Conservation (phyloP, 202 grass and related monocot species). For the Digitaria exilis region DNA sequence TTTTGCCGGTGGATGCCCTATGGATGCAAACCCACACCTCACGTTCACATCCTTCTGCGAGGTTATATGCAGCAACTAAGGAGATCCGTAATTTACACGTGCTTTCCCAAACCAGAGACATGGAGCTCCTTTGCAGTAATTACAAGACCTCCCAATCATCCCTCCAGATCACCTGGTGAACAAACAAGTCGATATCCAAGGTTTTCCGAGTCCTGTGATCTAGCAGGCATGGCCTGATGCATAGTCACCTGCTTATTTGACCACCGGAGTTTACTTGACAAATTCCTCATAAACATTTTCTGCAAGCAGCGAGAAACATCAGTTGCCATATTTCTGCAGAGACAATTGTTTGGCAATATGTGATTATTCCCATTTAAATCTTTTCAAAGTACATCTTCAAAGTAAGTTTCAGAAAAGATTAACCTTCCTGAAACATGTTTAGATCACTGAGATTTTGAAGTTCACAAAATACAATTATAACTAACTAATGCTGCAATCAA, state of each 20-base stretch:
- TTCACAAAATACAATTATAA: no score
- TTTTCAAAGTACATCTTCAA: not conserved
- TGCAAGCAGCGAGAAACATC: slow-evolving; percentile 34
- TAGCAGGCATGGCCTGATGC: not conserved
- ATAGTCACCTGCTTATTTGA: slow-evolving; percentile 32
- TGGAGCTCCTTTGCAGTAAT: not conserved
- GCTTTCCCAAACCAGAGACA: not conserved
- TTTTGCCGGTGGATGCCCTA: slow-evolving; percentile 22
- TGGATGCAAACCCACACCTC: slow-evolving; percentile 20
- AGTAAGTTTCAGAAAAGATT: slow-evolving; percentile 26
- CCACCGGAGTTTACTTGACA: slow-evolving; percentile 42
- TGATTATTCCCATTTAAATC: not conserved
- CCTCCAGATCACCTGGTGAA: slow-evolving; percentile 29
- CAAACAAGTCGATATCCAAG: slow-evolving; percentile 1
- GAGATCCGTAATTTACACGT: not conserved
- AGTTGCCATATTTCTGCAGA: slow-evolving; percentile 1
- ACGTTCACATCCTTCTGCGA: not conserved
- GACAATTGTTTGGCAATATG: not conserved
- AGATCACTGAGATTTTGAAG: no score
- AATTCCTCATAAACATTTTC: slow-evolving; percentile 40
- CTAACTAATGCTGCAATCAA: no score
- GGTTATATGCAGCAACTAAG: not conserved
- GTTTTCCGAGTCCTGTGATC: slow-evolving; percentile 18
- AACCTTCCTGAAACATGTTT: not conserved
- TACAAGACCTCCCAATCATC: slow-evolving; percentile 57